Conservation (phyloP, 163 green algal genomes). For the Chlamydomonas reinhardtii region DNA sequence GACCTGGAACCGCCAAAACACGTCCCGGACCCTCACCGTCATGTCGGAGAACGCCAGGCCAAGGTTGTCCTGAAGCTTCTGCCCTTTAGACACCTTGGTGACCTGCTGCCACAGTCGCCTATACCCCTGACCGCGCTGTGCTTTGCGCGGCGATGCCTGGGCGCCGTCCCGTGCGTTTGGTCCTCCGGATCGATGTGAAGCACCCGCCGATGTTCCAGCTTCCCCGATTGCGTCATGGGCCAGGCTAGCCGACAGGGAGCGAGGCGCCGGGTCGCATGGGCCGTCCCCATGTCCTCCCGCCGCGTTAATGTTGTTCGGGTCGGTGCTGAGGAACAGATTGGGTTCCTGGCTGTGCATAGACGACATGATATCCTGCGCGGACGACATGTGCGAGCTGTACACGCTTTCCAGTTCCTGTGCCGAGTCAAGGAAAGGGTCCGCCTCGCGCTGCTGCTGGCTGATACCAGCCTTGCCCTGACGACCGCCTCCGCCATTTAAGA, state of each 20-base stretch:
- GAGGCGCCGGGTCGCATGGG: not conserved
- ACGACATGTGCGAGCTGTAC: conserved; percentile 37
- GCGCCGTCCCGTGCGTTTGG: not conserved
- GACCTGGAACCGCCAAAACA: too few relatives aligned
- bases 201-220: not conserved
- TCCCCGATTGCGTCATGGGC: conserved; percentile 14
- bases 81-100: conserved; percentile 59
- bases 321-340: not conserved
- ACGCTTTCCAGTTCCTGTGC: conserved; percentile 43
- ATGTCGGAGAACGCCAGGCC: conserved; percentile 65
- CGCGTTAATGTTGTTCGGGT: conserved; percentile 3
- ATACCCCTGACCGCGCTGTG: conserved; percentile 51
- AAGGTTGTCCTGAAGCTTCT: conserved; percentile 57
- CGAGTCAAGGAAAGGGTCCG: conserved; percentile 28
- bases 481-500: not conserved
- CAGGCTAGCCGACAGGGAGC: conserved; percentile 23
- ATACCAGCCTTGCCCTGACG: not conserved
- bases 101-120: conserved; percentile 60
- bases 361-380: conserved; percentile 35
- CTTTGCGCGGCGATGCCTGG: conserved; percentile 8
- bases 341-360: too few relatives aligned
- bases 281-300: not conserved
- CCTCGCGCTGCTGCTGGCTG: not conserved
- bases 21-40: conserved; percentile 57
- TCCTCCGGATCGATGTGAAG: not conserved